Evolutionary conservation across 371 early-diverging fungal species (phyloP).

Genomic region (Syncephalis fuscata): DNA sequence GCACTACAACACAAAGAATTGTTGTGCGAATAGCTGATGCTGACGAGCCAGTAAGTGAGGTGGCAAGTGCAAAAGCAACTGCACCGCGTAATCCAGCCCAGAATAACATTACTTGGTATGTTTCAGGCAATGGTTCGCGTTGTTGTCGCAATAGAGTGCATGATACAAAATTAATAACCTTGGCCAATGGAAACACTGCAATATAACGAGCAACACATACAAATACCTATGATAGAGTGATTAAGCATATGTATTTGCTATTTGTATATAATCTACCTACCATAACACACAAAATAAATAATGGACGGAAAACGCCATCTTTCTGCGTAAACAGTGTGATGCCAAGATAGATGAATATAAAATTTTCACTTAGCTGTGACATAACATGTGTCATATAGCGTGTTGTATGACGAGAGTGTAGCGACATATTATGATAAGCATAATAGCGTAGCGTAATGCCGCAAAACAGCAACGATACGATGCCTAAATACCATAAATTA

Average conservation of each 20-base stretch:
- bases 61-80: slow-evolving; percentile 85
- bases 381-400: slow-evolving; percentile 79
- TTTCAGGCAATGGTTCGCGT: slow-evolving; percentile 43
- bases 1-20: slow-evolving; percentile 75
- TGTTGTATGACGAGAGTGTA: slow-evolving; percentile 53
- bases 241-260: neutral
- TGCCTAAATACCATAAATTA: slow-evolving; percentile 24
- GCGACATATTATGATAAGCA: slow-evolving; percentile 75
- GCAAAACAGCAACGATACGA: slow-evolving; percentile 88
- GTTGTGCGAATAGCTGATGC: slow-evolving; percentile 61
- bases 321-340: slow-evolving; percentile 70
- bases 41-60: slow-evolving; percentile 51
- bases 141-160: slow-evolving; percentile 29
- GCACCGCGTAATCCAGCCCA: slow-evolving; percentile 94
- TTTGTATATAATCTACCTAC: slow-evolving; percentile 13
- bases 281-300: slow-evolving; percentile 54
- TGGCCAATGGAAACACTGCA: slow-evolving; percentile 67
- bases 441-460: slow-evolving; percentile 86
- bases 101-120: slow-evolving; percentile 84
- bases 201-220: slow-evolving; percentile 69
- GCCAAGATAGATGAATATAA: slow-evolving; percentile 90
- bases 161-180: slow-evolving; percentile 50
- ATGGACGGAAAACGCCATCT: slow-evolving; percentile 46
- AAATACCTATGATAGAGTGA: slow-evolving; percentile 15
- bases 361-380: slow-evolving; percentile 80